Conservation (phyloP, 164 flowering plant genomes). For the Liquidambar formosana region DNA sequence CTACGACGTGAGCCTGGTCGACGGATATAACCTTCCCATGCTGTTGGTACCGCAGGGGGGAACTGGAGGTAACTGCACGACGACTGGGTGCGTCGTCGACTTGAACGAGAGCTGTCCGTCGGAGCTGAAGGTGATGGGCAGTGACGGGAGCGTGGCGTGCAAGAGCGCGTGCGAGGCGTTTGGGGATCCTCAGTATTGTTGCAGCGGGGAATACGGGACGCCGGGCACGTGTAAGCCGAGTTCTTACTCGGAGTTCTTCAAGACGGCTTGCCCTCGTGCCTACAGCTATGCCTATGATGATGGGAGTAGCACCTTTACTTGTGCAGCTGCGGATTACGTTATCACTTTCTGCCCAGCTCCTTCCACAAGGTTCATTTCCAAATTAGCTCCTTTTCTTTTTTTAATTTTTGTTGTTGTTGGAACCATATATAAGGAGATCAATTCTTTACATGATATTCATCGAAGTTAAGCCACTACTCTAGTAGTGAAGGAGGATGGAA, state of each 20-base stretch:
- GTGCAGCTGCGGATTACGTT: conserved; percentile 40
- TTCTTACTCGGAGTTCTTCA: conserved; percentile 44
- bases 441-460: too few relatives aligned
- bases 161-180: conserved; percentile 68
- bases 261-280: conserved; percentile 53
- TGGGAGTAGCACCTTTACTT: conserved; percentile 57
- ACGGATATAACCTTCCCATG: conserved; percentile 78
- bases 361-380: conserved; percentile 35
- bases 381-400: too few relatives aligned
- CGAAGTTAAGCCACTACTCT: too few relatives aligned
- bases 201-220: conserved; percentile 47
- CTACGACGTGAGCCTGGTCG: conserved; percentile 75
- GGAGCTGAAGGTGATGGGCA: conserved; percentile 37
- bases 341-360: conserved; percentile 55
- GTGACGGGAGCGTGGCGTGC: conserved; percentile 39
- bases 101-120: conserved; percentile 50
- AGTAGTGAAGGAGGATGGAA: too few relatives aligned
- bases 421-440: too few relatives aligned
- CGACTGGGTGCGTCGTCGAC: conserved; percentile 44
- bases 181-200: conserved; percentile 46
- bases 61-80: conserved; percentile 31
- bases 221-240: conserved; percentile 54
- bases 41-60: conserved; percentile 35
- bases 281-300: conserved; percentile 71
- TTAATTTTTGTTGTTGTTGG: too few relatives aligned